These are phyloP conservation scores for Tetrahymena elliotti DNA, from an alignment of 73 alveolate species.

Conservation along the genomic window DNA sequence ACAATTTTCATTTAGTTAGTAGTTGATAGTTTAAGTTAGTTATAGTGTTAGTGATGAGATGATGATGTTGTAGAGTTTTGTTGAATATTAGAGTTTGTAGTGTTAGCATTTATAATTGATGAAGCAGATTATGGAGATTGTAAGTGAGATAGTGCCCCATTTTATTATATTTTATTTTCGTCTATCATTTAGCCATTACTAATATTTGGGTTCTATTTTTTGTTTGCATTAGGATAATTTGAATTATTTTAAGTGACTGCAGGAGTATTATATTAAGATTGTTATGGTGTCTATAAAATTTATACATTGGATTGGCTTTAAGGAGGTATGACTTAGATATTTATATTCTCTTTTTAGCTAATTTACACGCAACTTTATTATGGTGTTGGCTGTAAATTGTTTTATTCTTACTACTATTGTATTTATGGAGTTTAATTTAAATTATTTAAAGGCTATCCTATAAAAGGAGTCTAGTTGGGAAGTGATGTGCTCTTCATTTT, in stretches of 20 bases:
- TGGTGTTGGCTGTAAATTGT: not conserved
- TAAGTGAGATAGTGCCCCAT: not conserved
- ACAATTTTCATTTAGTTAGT: not conserved
- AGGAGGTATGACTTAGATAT: not conserved
- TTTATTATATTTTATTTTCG: not conserved
- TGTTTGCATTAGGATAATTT: not conserved
- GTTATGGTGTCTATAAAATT: not conserved
- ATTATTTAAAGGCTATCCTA: not conserved
- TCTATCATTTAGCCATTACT: not conserved
- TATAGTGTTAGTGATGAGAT: not conserved
- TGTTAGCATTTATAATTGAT: not conserved
- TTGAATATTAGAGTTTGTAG: not conserved
- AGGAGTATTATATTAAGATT: not conserved
- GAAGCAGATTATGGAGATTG: not conserved
- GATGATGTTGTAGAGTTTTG: not conserved
- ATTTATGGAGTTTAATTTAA: not conserved
- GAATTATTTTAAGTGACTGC: not conserved
- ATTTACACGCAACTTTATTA: not conserved
- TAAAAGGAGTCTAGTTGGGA: not conserved
- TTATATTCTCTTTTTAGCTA: not conserved
- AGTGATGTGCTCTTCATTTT: not conserved
- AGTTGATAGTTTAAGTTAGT: not conserved
- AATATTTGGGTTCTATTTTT: not conserved
- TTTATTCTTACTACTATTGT: too few species aligned
- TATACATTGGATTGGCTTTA: not conserved